A percentile compares a stretch with the other conserved stretches of the same genome.
Evolutionary conservation across 257 asterid genomes (phyloP).

Genomic region (Verbena officinalis): DNA sequence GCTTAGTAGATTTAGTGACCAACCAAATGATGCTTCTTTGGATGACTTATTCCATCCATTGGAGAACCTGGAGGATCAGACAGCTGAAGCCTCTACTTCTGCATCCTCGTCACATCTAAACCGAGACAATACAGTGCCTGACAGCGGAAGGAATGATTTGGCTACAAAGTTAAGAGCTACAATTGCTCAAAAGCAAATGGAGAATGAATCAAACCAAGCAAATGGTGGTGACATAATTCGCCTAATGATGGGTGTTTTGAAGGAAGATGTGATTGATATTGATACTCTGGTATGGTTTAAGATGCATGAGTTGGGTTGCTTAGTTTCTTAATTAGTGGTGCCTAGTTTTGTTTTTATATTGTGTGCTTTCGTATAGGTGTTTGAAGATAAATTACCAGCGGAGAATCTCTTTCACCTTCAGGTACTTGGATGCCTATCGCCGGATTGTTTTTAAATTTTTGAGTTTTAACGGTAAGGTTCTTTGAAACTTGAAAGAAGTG

Average conservation of each 20-base stretch:
- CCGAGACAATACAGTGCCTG: conserved; percentile 39
- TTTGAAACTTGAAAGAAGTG: not conserved
- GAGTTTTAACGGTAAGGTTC: not conserved
- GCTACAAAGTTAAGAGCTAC: conserved; percentile 69
- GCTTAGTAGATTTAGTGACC: conserved; percentile 64
- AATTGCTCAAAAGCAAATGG: conserved; percentile 64
- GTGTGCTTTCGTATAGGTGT: conserved; percentile 44
- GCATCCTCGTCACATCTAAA: conserved; percentile 46
- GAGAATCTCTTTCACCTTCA: conserved; percentile 64
- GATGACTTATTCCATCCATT: conserved; percentile 69
- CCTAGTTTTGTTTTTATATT: conserved; percentile 24
- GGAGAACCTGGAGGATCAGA: conserved; percentile 43
- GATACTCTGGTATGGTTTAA: conserved; percentile 53
- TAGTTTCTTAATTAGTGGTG: conserved; percentile 16
- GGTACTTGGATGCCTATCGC: conserved; percentile 38
- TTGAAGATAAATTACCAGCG: conserved; percentile 68
- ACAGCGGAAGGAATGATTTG: conserved; percentile 59
- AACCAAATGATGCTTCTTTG: conserved; percentile 70
- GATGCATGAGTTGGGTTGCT: conserved; percentile 16
- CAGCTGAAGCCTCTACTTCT: conserved; percentile 55
- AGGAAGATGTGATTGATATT: conserved; percentile 66
- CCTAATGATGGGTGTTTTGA: conserved; percentile 64
- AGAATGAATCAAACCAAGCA: conserved; percentile 50
- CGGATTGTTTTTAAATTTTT: not conserved
- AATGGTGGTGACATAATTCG: conserved; percentile 58